phyloP scores from a whole-genome alignment of 352 stramenopile species.

The Phytophthora podocarpi region DNA sequence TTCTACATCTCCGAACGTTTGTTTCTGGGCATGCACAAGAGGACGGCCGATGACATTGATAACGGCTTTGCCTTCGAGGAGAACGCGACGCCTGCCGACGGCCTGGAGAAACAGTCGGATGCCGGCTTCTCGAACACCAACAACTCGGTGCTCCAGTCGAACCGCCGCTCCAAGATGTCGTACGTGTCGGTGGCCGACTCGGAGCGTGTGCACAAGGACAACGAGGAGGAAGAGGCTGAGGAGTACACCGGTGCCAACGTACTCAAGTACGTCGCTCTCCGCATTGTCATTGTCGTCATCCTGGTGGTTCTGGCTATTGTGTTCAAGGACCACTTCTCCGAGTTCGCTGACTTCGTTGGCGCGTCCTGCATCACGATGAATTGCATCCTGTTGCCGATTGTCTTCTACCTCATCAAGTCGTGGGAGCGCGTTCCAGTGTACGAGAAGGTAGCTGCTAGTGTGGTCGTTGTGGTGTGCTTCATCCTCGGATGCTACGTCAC shows the following conservation, averaged over 20 bases:
- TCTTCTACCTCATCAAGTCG: constrained; percentile 75
- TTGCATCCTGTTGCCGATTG: constrained; percentile 67
- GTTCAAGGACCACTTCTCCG: constrained; percentile 60
- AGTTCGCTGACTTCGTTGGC: constrained; percentile 67
- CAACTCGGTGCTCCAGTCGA: constrained; percentile 6
- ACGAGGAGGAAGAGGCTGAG: constrained; percentile 35
- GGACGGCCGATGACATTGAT: constrained; percentile 19
- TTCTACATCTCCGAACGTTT: constrained; percentile 53
- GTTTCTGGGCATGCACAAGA: constrained; percentile 63
- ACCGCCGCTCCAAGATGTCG: constrained; percentile 46
- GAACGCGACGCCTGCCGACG: constrained; percentile 8
- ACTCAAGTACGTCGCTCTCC: constrained; percentile 40
- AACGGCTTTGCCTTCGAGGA: constrained; percentile 32
- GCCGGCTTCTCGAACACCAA: constrained; percentile 19
- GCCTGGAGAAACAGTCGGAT: constrained; percentile 25
- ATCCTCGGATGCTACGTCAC: constrained; percentile 41
- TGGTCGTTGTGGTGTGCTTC: constrained; percentile 40
- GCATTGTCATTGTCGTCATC: constrained; percentile 40
- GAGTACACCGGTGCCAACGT: constrained; percentile 37
- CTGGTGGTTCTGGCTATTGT: constrained; percentile 44
- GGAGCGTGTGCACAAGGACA: constrained; percentile 40
- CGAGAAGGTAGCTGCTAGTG: constrained; percentile 29
- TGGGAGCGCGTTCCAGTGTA: constrained; percentile 45
- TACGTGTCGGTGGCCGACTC: constrained; percentile 52
- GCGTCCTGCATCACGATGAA: constrained; percentile 60